Evolutionary conservation across 2,329 filamentous ascomycete genomes (phyloP), one percentile per base, ranked within the genome.

Genomic region (Arthroderma uncinatum): DNA sequence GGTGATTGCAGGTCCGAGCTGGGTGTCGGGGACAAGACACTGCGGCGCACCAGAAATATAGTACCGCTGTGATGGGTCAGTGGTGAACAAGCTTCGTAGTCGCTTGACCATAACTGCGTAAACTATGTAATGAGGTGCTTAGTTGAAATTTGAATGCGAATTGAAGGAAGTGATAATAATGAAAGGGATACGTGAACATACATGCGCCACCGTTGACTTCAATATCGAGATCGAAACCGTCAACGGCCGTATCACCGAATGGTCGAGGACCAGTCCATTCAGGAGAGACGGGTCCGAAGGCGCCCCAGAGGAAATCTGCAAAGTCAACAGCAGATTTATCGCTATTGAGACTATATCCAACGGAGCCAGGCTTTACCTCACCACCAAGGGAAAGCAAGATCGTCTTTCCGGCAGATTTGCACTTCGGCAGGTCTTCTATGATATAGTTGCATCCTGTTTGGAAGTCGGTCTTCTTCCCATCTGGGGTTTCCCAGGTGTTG

Each of bases 31-130:
- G 21, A 76, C 64, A 7, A 68, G 52, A 61, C 79, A 81, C 62
- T 81, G 78, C n/a, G 79, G 79, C 2, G 79, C 77, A 16, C 69
- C 76, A 4, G 78, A 78, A 61, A 80, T 75, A 60, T 78, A 80
- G 68, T 74, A 81, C 56, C 59, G 66, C 58, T 52, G 54, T 2
- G 33, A 34, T 1, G 69, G 62, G 48, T 71, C 66, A 9, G 14
- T 48, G 50, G 58, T 25, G 53, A 57, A 57, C 36, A 53, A 52
- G 8, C 37, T 8, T 33, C 30, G 40, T 30, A 44, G 16, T 2
- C n/a, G 25, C 34, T 44, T 10, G 37, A 30, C 37, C 39, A 40
- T 55, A 28, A 36, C 19, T 21, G 19, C 4, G 40, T 50, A 56
- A 14, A 36, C 44, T 48, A 47, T n/a, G 44, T 3, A 21, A 25